Evolutionary conservation across 148 eudicot genomes (phyloP), one percentile per base, ranked within the genome.

Genomic region (Spergularia marina): DNA sequence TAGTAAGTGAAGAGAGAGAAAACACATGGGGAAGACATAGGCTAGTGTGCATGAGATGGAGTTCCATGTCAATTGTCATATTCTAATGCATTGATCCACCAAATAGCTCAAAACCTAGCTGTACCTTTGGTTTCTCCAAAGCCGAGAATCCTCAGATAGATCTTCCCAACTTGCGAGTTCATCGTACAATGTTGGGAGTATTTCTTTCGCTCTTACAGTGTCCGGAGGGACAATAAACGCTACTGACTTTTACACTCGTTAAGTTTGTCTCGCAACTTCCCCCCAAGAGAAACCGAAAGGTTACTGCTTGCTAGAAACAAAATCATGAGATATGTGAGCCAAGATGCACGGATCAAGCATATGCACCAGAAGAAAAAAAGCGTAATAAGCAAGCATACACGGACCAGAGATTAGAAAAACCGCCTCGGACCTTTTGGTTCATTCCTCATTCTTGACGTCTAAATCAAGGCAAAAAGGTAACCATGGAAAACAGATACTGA

Each of bases 101-200:
- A 55, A 15, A 55, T 9, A 3, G 36, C 10, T 17, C 52, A 20
- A 25, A 72, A 61, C 59, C 53, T 61, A 14, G 66, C 4, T 44
- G 49, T 44, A 44, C 49, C 20, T 71, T 77, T 18, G 60, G 15
- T 30, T 16, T n/a, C 7, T 51, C 53, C 65, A 63, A 61, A 23
- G 60, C 10, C 25, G 13, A 14, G 39, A 40, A 70, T 73, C 81
- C 77, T 56, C 66, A 73, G 25, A 56, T 68, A 12, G 40, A 59
- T 57, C 20, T 17, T 13, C 18, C 34, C 20, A 51, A 57, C 5
- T 58, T 67, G 59, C 20, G 56, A 65, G 73, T 66, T 65, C 77
- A 58, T 57, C 65, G 72, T 78, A 78, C 81, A 16, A 49, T 6
- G 34, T 21, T 12, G 34, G 34, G 12, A 58, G 8, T 20, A 1